Percentiles rank a stretch among this genome's conserved stretches.
Conservation (phyloP, 2,329 filamentous ascomycete genomes). For the Phaeosphaeriaceae sp. region DNA sequence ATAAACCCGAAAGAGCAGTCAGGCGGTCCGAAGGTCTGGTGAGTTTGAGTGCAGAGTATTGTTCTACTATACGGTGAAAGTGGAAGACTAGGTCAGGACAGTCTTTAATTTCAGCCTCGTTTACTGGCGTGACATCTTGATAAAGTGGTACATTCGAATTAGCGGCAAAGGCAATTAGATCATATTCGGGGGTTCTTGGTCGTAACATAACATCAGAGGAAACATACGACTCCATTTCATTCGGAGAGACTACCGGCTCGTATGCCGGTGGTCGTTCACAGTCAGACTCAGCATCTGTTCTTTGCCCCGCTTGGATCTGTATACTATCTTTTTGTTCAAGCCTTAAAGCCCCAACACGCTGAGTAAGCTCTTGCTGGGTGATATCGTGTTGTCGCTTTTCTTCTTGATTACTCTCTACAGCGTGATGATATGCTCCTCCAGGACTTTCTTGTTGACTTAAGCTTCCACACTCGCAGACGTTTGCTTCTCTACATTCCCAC, state of each 20-base stretch:
- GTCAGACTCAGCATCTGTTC: not conserved
- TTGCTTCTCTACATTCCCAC: constrained; percentile 23
- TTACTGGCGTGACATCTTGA: not conserved
- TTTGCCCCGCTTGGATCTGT: not conserved
- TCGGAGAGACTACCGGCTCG: not conserved
- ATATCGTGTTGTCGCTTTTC: constrained; percentile 2
- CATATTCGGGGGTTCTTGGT: not conserved
- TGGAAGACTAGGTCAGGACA: constrained; percentile 12
- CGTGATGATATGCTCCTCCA: constrained; percentile 8
- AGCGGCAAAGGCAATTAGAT: constrained; percentile 2
- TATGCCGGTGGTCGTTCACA: not conserved
- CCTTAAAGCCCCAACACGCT: not conserved
- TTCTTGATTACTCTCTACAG: constrained; percentile 9
- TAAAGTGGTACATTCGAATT: constrained; percentile 4
- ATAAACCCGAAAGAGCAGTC: constrained; percentile 21
- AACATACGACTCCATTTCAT: not conserved
- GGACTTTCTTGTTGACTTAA: constrained; percentile 9
- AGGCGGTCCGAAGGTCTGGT: constrained; percentile 18
- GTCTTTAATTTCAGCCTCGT: constrained; percentile 6
- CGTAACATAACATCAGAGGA: not conserved
- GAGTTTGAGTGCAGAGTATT: constrained; percentile 19
- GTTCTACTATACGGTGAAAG: constrained; percentile 21
- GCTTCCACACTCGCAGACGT: constrained; percentile 20
- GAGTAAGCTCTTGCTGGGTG: not conserved
- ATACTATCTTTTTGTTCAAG: not conserved